Evolutionary conservation across 306 rosid species (phyloP), one percentile per base, ranked within the genome.

Genomic region (Quercus wislizeni): DNA sequence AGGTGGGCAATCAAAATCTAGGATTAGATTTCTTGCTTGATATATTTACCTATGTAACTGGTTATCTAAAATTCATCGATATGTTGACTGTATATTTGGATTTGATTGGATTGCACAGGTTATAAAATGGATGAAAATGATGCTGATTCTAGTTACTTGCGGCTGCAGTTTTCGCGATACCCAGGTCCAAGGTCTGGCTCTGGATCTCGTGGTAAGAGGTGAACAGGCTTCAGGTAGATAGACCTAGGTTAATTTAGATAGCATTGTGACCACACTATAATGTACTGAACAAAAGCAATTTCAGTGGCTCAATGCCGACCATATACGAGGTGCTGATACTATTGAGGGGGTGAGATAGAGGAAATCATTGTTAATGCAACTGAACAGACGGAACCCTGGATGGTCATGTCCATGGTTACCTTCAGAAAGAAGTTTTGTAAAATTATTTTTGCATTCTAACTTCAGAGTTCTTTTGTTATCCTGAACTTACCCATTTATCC

Each of bases 141-240:
- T 73, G 86, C 91, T 0, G 93, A 88, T 62, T 94, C 94, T 38
- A 92, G 73, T 81, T 87, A 87, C 75, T 76, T 94, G 88, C 83
- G 93, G 87, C 92, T 94, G 80, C 97, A 94, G 82, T 94, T 94
- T 89, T 92, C 98, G 15, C 86, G 97, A 74, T 87, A 55, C 85
- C 97, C 98, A n/a, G 97, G 98, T 58, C 97, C 96, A 10, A 89
- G 98, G 80, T 63, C 86, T 73, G 95, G 89, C 43, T 71, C 91
- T 68, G 94, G 89, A 62, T 18, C 83, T 20, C 92, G 94, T 54
- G 88, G 93, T 33, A 92, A 86, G 87, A 90, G 97, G 87, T 90
- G 79, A 90, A 78, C 67, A 46, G 76, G 76, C 51, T 54, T 69
- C 63, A 20, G 76, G 55, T 49, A 74, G 83, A 69, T 65, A 78